phyloP scores from a whole-genome alignment of 306 rosid species.

The Corylus avellana region DNA sequence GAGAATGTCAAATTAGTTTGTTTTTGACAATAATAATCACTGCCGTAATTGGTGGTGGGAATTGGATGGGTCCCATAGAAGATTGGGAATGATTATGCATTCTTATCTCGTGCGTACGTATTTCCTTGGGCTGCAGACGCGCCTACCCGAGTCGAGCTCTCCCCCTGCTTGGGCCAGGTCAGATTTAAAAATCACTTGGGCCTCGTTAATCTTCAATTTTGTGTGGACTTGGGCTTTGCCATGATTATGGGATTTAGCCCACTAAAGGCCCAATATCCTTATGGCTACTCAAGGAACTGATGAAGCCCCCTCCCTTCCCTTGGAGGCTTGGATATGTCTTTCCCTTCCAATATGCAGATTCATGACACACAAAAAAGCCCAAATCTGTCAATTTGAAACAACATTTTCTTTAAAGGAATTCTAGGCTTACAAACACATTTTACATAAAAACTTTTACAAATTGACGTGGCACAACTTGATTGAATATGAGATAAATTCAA shows the following conservation, averaged over 20 bases:
- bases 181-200: background rate
- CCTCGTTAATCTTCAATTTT: background rate
- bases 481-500: too few relatives aligned
- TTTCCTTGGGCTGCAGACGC: background rate
- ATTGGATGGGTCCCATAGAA: conserved; percentile 19
- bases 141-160: background rate
- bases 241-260: background rate
- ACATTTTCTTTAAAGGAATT: too few relatives aligned
- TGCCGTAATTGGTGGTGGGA: conserved; percentile 39
- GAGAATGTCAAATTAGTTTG: background rate
- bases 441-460: too few relatives aligned
- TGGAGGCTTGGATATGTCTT: too few relatives aligned
- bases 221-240: background rate
- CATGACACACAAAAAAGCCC: too few relatives aligned
- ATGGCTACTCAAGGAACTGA: too few relatives aligned
- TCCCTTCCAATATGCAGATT: too few relatives aligned
- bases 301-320: too few relatives aligned
- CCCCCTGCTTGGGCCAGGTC: background rate
- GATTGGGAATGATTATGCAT: background rate
- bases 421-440: too few relatives aligned
- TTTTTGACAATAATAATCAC: background rate
- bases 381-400: too few relatives aligned
- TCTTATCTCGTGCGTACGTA: background rate
- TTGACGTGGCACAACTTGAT: too few relatives aligned
- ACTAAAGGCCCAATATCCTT: too few relatives aligned